These are phyloP conservation scores for Alnus glutinosa DNA, from an alignment of 306 rosid species.

Conservation along the genomic window DNA sequence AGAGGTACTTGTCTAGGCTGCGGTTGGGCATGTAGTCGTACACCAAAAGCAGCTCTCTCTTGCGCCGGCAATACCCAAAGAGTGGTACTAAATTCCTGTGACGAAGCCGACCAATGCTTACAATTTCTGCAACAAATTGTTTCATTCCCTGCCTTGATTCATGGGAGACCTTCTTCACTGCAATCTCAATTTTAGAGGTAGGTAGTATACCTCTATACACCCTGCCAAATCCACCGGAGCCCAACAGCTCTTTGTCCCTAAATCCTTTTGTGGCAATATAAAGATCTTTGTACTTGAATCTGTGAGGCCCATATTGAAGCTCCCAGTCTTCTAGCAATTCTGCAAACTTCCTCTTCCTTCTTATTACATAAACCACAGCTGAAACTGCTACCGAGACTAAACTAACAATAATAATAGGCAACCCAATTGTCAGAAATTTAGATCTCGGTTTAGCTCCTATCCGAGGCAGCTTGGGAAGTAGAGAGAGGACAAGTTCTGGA, in stretches of 20 bases:
- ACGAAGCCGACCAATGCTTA: constrained; percentile 35
- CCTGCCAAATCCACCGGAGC: constrained; percentile 35
- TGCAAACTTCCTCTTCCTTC: constrained; percentile 28
- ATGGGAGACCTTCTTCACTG: constrained; percentile 35
- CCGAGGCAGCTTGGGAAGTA: constrained; percentile 53
- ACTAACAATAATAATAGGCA: constrained; percentile 13
- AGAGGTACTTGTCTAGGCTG: constrained; percentile 41
- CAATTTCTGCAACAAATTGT: constrained; percentile 40
- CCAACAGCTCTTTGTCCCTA: constrained; percentile 32
- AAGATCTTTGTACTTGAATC: constrained; percentile 40
- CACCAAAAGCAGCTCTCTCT: constrained; percentile 32
- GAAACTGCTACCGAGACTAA: constrained; percentile 10
- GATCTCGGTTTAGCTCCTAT: constrained; percentile 17
- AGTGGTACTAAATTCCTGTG: constrained; percentile 34
- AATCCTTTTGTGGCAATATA: constrained; percentile 44
- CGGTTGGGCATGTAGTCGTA: constrained; percentile 43
- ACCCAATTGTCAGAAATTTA: constrained; percentile 24
- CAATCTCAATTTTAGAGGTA: constrained; percentile 29
- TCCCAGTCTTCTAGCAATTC: constrained; percentile 46
- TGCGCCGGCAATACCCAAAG: constrained; percentile 39
- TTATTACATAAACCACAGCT: constrained; percentile 24
- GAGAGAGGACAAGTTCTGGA: constrained; percentile 36
- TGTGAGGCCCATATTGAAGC: constrained; percentile 37
- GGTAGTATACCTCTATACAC: constrained; percentile 35
- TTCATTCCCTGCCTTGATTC: constrained; percentile 45